These are phyloP conservation scores for Macrolepiota dolichaula DNA, from an alignment of 768 basidiomycete species.

Conservation along the genomic window DNA sequence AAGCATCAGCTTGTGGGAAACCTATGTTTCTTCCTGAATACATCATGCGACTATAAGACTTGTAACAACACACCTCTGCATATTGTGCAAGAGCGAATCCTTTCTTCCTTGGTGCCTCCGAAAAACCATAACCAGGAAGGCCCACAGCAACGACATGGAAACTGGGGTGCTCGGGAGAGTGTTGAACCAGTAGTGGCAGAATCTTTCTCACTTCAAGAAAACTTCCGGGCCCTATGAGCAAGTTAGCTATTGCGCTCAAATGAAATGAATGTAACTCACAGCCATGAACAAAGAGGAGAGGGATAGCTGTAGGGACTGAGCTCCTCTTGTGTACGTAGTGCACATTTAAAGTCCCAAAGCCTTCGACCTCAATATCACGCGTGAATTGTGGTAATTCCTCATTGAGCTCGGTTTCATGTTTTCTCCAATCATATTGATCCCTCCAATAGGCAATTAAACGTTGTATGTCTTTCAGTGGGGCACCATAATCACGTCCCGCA, in stretches of 20 bases:
- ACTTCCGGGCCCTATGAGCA: constrained; percentile 52
- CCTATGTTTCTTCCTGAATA: constrained; percentile 20
- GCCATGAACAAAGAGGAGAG: constrained; percentile 42
- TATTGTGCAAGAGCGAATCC: constrained; percentile 46
- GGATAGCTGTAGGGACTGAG: constrained; percentile 35
- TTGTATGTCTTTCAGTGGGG: constrained; percentile 42
- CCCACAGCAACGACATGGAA: constrained; percentile 64
- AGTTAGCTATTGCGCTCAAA: neutral
- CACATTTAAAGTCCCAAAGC: constrained; percentile 38
- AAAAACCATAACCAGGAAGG: constrained; percentile 63
- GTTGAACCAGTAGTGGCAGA: constrained; percentile 46
- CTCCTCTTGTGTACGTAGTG: constrained; percentile 60
- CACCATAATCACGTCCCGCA: constrained; percentile 36
- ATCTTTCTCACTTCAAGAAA: constrained; percentile 58
- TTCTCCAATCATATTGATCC: constrained; percentile 50
- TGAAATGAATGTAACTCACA: constrained; percentile 27
- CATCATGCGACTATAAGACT: neutral
- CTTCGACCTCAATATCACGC: constrained; percentile 44
- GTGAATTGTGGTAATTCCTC: constrained; percentile 52
- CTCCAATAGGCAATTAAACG: constrained; percentile 45
- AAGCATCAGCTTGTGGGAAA: constrained; percentile 47
- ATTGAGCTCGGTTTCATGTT: constrained; percentile 47
- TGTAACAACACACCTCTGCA: constrained; percentile 40
- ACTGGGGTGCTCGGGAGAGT: constrained; percentile 40
- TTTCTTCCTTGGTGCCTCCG: constrained; percentile 46